A percentile compares a stretch with the other conserved stretches of the same genome.
These are phyloP conservation scores for Pythium chondricola DNA, from an alignment of 352 stramenopile species.

Conservation along the genomic window DNA sequence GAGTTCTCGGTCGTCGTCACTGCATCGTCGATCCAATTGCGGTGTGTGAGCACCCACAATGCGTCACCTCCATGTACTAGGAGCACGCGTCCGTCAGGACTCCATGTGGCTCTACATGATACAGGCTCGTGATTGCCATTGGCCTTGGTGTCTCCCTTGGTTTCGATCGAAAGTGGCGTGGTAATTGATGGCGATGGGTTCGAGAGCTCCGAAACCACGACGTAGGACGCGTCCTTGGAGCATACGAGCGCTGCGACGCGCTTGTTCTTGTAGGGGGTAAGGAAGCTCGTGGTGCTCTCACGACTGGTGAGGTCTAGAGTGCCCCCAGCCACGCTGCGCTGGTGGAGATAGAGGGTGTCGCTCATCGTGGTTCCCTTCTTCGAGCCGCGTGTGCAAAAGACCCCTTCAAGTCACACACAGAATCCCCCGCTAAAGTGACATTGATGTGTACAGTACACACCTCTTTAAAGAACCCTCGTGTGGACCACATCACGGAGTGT, in stretches of 20 bases:
- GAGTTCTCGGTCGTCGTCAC: too few species aligned
- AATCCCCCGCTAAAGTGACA: background rate
- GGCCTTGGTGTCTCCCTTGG: background rate
- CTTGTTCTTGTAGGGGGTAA: constrained; percentile 8
- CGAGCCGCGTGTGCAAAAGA: background rate
- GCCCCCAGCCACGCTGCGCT: background rate
- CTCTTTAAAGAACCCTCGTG: background rate
- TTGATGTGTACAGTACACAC: background rate
- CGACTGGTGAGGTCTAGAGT: background rate
- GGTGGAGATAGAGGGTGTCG: constrained; percentile 13
- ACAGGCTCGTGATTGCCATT: background rate
- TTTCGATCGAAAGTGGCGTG: too few species aligned
- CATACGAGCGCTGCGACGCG: constrained; percentile 12
- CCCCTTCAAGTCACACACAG: constrained; percentile 2
- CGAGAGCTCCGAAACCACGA: too few species aligned
- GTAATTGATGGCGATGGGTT: too few species aligned
- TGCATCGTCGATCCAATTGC: constrained; percentile 29
- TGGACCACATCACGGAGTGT: too few species aligned
- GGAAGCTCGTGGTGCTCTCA: background rate
- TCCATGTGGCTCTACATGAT: constrained; percentile 20
- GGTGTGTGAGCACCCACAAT: constrained; percentile 41
- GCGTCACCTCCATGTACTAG: constrained; percentile 29
- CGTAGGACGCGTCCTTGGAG: too few species aligned
- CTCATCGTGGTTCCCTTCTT: constrained; percentile 1
- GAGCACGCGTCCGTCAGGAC: constrained; percentile 42